Base-by-base conservation (phyloP, 192 early-diverging fungal species). In the Entomortierella chlamydospora region DNA sequence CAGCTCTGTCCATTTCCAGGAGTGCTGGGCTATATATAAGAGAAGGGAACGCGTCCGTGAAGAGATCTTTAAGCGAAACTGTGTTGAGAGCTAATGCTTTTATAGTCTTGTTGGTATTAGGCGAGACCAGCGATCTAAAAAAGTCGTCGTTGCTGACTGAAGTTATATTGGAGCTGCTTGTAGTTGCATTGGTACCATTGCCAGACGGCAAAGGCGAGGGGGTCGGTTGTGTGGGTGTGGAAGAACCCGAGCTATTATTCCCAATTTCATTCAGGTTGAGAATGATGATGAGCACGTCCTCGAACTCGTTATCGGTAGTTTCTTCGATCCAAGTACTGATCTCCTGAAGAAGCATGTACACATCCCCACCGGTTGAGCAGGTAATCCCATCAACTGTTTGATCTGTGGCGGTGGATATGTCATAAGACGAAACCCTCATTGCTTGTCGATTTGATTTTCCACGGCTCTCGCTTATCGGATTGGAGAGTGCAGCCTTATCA, bases 261-360 rank as follows among this genome's bases (percentile, higher is more conserved):
- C 30, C 57, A 37, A 79, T 50, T n/a, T 79, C 68, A 30, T 79
- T 79, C 20, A 79, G 52, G 23, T 79, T 79, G 29, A 79, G 63
- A 9, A 79, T 57, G 15, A 79, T 43, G 4, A 70, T 11, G 6
- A 79, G 10, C 2, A 79, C 57, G 37, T 79, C 76, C 52, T 70
- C 62, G 9, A 66, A 43, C 25, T 79, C 68, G 2, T 2, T 17
- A 15, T 61, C 31, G 17, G 23, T 53, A 0, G 76, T 65, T 23
- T 61, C 61, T 17, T 60, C 30, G 31, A 66, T 61, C 76, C 76
- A 79, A 20, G 0, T 30, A 9, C 60, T 39, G 15, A 79, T 39
- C 2, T 13, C 39, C 25, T 79, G 68, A 22, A 79, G 12, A 1
- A 79, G 62, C 61, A 79, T 65, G 0, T 49, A 22, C 26, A 79